Base-by-base conservation (phyloP, 495 filamentous ascomycete species). In the Aspergillus diversus region DNA sequence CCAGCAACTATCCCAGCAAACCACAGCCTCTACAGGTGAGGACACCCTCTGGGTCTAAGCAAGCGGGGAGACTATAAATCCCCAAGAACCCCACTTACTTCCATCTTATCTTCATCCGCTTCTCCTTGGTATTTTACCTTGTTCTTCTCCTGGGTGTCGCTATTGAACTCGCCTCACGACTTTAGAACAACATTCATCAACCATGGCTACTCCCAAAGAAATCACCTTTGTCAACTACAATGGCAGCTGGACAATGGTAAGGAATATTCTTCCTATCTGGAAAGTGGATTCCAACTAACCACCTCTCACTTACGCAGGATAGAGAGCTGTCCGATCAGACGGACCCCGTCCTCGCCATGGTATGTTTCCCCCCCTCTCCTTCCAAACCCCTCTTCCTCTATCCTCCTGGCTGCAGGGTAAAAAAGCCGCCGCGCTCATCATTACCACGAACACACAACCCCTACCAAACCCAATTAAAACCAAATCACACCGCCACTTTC, bases 201-300 rank as follows among this genome's bases (percentile, higher is more conserved):
- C 61, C 63, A 97, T 97, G 93, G 92, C 93, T 65, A 90, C 93
- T 57, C 93, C 93, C 46, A 73, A 84, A 60, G 80, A 84, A 61
- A 83, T 87, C 74, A 94, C 85, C 13, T 83, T 93, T 59, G 85
- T 84, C 60, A 82, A 93, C 73, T 82, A 97, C 68, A 86, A 76
- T 67, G 93, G 93, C 31, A 84, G 85, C 70, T 97, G 90, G 87
- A 71, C 83, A 27, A 87, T 97, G 86, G 92, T 95, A 82, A 49
- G 83, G 62, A 55, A 5, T 7, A n/a, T 35, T 32, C 31, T n/a
- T 48, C 32, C 51, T 32, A 53, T 7, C 7, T 9, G 3, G 12
- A 5, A 33, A 31, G 5, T 21, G 16, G 16, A 50, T 21, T 32
- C 11, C 13, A 48, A 66, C 60, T 37, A 48, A 58, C 21, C 33